These are phyloP conservation scores for Fusarium sp. DNA, from an alignment of 2,329 filamentous ascomycete genomes.

Conservation along the genomic window DNA sequence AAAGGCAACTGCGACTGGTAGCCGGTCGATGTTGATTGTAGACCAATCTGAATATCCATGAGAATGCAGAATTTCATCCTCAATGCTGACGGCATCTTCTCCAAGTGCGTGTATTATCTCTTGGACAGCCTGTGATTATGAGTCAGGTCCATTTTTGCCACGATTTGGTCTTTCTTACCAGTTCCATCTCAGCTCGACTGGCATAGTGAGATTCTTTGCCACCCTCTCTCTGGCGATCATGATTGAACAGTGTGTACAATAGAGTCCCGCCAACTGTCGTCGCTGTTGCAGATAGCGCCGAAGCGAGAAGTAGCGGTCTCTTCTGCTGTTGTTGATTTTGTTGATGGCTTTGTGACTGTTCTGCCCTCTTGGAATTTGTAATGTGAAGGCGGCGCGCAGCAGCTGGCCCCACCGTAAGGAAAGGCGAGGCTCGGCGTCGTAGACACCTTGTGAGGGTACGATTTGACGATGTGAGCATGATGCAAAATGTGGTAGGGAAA, in stretches of 20 bases:
- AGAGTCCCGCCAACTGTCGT: background rate
- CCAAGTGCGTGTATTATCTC: constrained; percentile 64
- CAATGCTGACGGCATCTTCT: constrained; percentile 68
- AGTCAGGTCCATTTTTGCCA: no score
- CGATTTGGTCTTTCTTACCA: background rate
- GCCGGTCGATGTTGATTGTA: constrained; percentile 67
- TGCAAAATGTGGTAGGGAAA: no score
- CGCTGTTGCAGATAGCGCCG: background rate
- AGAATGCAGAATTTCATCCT: constrained; percentile 70
- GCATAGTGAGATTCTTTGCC: background rate
- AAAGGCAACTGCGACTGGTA: constrained; percentile 74
- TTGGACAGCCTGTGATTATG: constrained; percentile 57
- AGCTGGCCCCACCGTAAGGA: no score
- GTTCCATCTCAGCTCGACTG: background rate
- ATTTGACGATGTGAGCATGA: no score
- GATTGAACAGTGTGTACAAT: background rate
- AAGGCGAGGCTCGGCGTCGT: no score
- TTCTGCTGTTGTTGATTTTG: background rate
- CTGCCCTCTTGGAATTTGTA: no score
- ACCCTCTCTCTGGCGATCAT: no score
- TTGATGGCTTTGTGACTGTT: no score
- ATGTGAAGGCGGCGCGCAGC: no score
- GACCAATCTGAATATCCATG: constrained; percentile 78
- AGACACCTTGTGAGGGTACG: no score
- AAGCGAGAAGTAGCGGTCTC: background rate